phyloP scores from a whole-genome alignment of 495 filamentous ascomycete genomes.

The Copromyces sp. region DNA sequence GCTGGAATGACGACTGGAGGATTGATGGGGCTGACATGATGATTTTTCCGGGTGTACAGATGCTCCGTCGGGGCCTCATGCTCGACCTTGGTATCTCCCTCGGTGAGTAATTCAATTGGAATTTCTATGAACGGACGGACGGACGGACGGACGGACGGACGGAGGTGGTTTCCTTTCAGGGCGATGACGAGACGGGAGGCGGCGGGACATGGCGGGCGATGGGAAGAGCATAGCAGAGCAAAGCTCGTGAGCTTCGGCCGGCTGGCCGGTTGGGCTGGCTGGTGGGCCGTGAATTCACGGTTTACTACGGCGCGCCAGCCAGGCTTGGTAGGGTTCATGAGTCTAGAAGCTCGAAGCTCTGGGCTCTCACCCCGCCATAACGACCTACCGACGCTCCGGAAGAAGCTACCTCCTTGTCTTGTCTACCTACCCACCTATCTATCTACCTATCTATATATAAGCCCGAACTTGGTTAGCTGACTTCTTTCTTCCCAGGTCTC shows the following conservation, averaged over 20 bases:
- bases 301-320: not conserved
- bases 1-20: slow-evolving; percentile 4
- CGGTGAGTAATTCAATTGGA: slow-evolving; percentile 21
- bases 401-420: not conserved
- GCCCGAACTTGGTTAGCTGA: slow-evolving; percentile 2
- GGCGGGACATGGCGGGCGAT: not conserved
- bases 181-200: not conserved
- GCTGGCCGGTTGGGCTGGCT: no score
- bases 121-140: not conserved
- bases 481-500: slow-evolving; percentile 19
- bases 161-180: not conserved
- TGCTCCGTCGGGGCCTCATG: slow-evolving; percentile 41
- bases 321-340: not conserved
- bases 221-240: not conserved
- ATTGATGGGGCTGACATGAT: not conserved
- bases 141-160: no score
- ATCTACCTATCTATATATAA: not conserved
- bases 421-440: not conserved
- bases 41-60: slow-evolving; percentile 19
- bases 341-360: not conserved
- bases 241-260: not conserved
- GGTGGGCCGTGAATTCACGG: not conserved
- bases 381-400: not conserved
- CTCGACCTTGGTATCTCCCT: slow-evolving; percentile 34
- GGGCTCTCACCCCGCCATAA: not conserved